A percentile compares a stretch with the other conserved stretches of the same genome.
These are phyloP conservation scores for Yamadazyma jaroonii DNA, from an alignment of 1,139 yeast genomes.

Conservation along the genomic window DNA sequence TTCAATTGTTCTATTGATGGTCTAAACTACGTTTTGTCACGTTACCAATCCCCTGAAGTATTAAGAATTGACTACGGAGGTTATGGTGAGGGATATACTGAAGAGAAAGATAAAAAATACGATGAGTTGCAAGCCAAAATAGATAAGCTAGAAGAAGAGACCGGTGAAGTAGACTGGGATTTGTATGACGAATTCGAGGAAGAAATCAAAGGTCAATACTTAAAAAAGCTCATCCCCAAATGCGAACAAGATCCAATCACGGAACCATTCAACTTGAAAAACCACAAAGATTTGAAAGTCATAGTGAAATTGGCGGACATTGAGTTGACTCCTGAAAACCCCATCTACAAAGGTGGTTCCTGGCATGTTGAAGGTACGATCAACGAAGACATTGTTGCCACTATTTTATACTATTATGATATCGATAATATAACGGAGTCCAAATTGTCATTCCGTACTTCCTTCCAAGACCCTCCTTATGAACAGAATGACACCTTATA, in stretches of 20 bases:
- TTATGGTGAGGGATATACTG: conserved; percentile 17
- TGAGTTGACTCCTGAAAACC: conserved; percentile 41
- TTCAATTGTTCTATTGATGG: conserved; percentile 31
- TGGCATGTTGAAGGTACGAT: conserved; percentile 48
- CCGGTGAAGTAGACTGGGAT: conserved; percentile 9
- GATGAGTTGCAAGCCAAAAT: conserved; percentile 6
- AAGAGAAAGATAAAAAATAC: conserved; percentile 5
- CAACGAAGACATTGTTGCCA: conserved; percentile 44
- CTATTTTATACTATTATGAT: conserved; percentile 43
- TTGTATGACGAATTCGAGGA: conserved; percentile 11
- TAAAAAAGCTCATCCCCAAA: conserved; percentile 14
- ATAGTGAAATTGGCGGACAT: conserved; percentile 43
- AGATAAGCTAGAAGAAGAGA: conserved; percentile 11
- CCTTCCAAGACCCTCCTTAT: conserved; percentile 33
- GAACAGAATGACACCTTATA: conserved; percentile 32
- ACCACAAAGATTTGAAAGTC: conserved; percentile 27
- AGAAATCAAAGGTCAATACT: conserved; percentile 12
- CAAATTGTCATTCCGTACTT: conserved; percentile 28
- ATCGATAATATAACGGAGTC: conserved; percentile 38
- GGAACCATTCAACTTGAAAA: conserved; percentile 16
- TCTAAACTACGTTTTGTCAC: conserved; percentile 25
- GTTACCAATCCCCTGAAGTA: conserved; percentile 19
- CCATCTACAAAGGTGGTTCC: conserved; percentile 38
- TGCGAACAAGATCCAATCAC: conserved; percentile 18
- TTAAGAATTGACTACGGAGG: conserved; percentile 15